Conservation (phyloP, 2,329 filamentous ascomycete genomes). For the Diaporthe longicolla region DNA sequence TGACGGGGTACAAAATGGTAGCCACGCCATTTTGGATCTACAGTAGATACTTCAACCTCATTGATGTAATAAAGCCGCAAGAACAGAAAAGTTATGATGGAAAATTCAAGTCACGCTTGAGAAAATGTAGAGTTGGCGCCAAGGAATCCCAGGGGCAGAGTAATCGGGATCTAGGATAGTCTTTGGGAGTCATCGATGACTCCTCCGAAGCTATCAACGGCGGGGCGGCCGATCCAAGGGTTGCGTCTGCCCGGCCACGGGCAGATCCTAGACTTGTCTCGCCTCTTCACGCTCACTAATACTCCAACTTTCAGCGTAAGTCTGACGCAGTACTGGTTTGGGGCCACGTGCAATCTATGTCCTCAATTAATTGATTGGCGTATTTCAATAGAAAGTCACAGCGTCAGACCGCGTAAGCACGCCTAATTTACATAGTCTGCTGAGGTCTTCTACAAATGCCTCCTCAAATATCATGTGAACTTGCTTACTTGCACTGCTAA, state of each 20-base stretch:
- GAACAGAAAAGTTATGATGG: not conserved
- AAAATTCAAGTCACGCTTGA: not conserved
- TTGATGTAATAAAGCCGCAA: not conserved
- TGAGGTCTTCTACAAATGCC: not conserved
- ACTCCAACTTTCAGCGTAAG: not conserved
- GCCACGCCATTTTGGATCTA: slow-evolving; percentile 1
- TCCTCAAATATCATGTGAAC: no score
- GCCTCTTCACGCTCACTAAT: not conserved
- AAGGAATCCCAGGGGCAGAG: not conserved
- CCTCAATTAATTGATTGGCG: no score
- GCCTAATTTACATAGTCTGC: no score
- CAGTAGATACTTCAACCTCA: not conserved
- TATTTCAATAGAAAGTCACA: not conserved
- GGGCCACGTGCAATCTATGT: not conserved
- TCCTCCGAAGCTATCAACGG: slow-evolving; percentile 18
- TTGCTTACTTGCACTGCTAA: no score
- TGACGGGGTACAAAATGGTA: not conserved
- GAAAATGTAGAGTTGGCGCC: not conserved
- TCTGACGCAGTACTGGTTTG: no score
- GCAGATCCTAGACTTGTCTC: not conserved
- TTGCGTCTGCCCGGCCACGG: slow-evolving; percentile 6
- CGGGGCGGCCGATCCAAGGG: slow-evolving; percentile 1
- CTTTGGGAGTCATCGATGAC: slow-evolving; percentile 22
- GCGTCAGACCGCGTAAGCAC: not conserved
- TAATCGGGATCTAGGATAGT: not conserved